Evolutionary conservation across 1,284 basidiomycete species (phyloP).

Genomic region (Ganoderma lucidum): DNA sequence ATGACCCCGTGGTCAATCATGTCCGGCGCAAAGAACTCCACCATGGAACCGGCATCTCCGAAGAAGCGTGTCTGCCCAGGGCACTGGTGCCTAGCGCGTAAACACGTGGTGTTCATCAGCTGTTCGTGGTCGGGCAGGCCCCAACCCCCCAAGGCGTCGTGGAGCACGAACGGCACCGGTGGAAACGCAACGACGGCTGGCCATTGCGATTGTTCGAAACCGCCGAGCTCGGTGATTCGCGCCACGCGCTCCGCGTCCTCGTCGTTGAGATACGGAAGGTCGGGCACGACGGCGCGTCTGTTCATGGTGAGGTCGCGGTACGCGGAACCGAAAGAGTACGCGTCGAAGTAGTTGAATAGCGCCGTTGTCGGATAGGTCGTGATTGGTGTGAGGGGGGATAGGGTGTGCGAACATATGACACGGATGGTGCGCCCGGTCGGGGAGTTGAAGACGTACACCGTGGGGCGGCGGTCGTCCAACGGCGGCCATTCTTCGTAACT

Average conservation of each 20-base stretch:
- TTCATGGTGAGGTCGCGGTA: not conserved
- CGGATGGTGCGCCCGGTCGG: not conserved
- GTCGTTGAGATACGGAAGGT: too few relatives aligned
- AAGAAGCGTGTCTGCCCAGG: not conserved
- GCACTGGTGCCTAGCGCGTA: not conserved
- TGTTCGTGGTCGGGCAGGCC: not conserved
- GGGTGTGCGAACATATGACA: not conserved
- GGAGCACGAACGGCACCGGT: not conserved
- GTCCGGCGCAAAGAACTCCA: not conserved
- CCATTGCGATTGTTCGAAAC: not conserved
- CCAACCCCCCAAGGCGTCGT: not conserved
- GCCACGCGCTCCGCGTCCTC: not conserved
- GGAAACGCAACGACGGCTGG: not conserved
- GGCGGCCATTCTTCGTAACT: too few relatives aligned
- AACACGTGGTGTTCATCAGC: not conserved
- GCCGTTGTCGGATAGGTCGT: not conserved
- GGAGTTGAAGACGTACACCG: too few relatives aligned
- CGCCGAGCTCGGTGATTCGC: not conserved
- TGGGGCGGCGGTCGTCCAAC: too few relatives aligned
- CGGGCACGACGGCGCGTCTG: not conserved
- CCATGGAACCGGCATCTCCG: not conserved
- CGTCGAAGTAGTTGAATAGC: not conserved
- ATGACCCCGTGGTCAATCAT: not conserved
- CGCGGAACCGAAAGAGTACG: not conserved
- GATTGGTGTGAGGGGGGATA: not conserved